Conservation (phyloP, 257 asterid species). For the Jacaranda copaia region DNA sequence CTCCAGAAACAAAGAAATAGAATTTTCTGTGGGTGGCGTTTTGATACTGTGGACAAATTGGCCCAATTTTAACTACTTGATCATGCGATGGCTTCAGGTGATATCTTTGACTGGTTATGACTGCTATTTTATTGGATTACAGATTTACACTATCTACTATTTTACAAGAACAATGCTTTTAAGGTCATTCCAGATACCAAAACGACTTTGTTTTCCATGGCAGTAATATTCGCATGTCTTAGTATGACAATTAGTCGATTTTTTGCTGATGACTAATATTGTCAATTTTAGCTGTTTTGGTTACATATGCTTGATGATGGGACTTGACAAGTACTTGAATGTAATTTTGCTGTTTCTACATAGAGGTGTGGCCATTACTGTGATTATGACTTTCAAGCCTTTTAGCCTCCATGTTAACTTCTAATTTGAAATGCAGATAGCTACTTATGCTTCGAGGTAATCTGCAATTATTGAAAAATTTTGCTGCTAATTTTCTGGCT, state of each 20-base stretch:
- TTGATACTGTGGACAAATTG: too few species aligned
- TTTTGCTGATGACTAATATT: too few species aligned
- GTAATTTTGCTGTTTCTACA: background rate
- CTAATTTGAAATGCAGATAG: too few species aligned
- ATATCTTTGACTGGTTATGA: background rate
- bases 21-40: background rate
- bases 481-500: constrained; percentile 8
- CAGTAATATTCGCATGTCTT: background rate
- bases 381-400: too few species aligned
- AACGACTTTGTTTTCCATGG: background rate
- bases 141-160: background rate
- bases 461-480: background rate
- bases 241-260: background rate
- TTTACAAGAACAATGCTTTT: background rate
- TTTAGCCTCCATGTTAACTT: background rate
- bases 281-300: too few species aligned
- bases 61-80: background rate
- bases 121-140: background rate
- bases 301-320: too few species aligned
- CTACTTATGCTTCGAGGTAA: too few species aligned
- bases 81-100: background rate
- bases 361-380: too few species aligned
- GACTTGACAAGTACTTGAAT: too few species aligned
- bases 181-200: background rate
- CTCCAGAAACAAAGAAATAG: background rate